Base-by-base conservation (phyloP, 2,329 filamentous ascomycete species). In the Colletotrichum destructivum region DNA sequence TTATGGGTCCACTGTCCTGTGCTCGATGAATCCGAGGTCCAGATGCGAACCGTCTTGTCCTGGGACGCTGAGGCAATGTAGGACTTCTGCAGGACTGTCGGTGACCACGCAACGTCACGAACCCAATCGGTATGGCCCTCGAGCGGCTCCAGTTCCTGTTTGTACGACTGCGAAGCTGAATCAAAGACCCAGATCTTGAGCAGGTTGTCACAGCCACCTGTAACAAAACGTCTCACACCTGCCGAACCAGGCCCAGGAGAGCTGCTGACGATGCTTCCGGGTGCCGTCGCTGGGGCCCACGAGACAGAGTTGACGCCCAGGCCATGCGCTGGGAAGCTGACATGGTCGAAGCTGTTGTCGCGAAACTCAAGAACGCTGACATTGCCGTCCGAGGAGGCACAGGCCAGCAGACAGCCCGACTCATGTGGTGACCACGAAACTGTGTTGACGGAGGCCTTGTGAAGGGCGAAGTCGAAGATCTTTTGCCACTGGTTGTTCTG, bases 341-440 rank as follows among this genome's bases (percentile, higher is more conserved):
- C 91, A 82, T 97, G 93, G 75, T 94, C 92, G 91, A 96, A 97
- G 82, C 90, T 92, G 83, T 97, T 97, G 84, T 98, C 96, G 83
- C 96, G 95, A 88, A 99, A 98, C 82, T 98, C 96, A 79, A 99
- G 91, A 4, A 98, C 95, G 76, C 91, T 94, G 77, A 98, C 95
- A 81, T 94, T 93, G 79, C 96, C 96, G 81, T 99, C 96, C 18
- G 94, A 97, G 12, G 94, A 97, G 60, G 96, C 96, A 82, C 95
- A 98, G 66, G 96, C 96, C 65, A 99, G 92, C 63, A 98, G 89
- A 82, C 96, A 98, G 78, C 96, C 96, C 15, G 93, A 93, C 84
- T 98, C 96, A 79, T 98, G 96, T 0, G 96, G 96, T n/a, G 95
- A 93, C 96, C 96, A 99, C 44, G 95, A 92, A 61, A 99, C 94